Conservation (phyloP, 1,284 basidiomycete genomes). For the Cystobasidium pallidum region DNA sequence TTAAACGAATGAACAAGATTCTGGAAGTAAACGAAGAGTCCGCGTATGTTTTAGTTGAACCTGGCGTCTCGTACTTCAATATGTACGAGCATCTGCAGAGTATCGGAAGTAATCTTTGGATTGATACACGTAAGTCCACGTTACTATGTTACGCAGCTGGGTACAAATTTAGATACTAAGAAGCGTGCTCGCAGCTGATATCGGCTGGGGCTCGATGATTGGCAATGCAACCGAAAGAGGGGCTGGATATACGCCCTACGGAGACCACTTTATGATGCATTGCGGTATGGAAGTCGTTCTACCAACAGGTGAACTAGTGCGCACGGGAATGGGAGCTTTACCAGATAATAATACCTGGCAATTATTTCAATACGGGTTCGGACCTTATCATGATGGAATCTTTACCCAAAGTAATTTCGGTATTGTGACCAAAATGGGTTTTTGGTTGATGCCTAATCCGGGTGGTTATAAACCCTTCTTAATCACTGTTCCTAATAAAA, state of each 20-base stretch:
- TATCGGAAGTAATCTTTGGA: conserved; percentile 49
- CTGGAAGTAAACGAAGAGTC: conserved; percentile 50
- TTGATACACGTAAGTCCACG: conserved; percentile 43
- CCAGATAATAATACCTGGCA: conserved; percentile 48
- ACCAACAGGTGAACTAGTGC: conserved; percentile 50
- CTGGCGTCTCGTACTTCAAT: conserved; percentile 52
- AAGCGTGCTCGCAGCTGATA: not conserved
- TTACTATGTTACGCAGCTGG: too few relatives aligned
- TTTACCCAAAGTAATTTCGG: conserved; percentile 49
- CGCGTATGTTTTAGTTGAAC: conserved; percentile 49
- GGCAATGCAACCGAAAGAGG: conserved; percentile 51
- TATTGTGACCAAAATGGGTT: conserved; percentile 49
- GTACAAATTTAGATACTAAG: too few relatives aligned
- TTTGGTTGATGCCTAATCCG: conserved; percentile 52
- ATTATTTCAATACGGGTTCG: conserved; percentile 46
- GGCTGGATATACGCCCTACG: conserved; percentile 47
- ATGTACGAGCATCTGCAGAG: conserved; percentile 50
- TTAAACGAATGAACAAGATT: conserved; percentile 51
- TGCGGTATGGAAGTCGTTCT: conserved; percentile 52
- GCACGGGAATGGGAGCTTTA: conserved; percentile 50
- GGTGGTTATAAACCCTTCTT: conserved; percentile 50
- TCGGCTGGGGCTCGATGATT: conserved; percentile 49
- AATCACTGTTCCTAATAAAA: conserved; percentile 48
- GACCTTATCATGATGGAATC: conserved; percentile 52
- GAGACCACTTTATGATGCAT: conserved; percentile 49